Evolutionary conservation across 768 basidiomycete genomes (phyloP), one percentile per base, ranked within the genome.

Genomic region (Kwoniella dendrophila): DNA sequence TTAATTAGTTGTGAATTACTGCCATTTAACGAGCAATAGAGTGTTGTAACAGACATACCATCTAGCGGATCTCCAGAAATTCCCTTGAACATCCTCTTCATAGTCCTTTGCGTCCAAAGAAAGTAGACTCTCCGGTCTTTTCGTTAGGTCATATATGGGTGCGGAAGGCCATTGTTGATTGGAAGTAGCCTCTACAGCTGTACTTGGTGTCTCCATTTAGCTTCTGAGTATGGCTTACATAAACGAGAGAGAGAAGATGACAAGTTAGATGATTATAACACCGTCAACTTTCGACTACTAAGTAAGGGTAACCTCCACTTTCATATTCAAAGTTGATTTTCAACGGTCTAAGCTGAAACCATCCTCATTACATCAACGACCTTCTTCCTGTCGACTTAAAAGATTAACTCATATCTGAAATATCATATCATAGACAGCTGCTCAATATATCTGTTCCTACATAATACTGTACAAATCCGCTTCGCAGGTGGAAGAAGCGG

Each of bases 1-100:
- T 16, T 8, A 7, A 36, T 36, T 20, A n/a, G n/a, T 32, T 6
- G 27, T 26, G 4, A 26, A 10, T 7, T 56, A 12, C 20, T 30
- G 29, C 4, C 26, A 44, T 65, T 38, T 52, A 24, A 44, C 18
- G 20, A n/a, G 3, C 32, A 18, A 12, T 30, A 4, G 2, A 6
- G 41, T 48, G 26, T n/a, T n/a, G 20, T 11, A 53, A 7, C 4
- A 2, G n/a, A 65, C 73, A 24, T 64, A 86, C 87, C 87, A 87
- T 79, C 83, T 85, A 0, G 84, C 83, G 18, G 78, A 79, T 11
- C 87, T 80, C 22, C 82, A 81, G 71, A 88, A 88, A 67, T 86
- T 85, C 56, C 79, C 65, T 2, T 69, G 67, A 68, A 65, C 54
- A 3, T 54, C 44, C 11, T 2, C 34, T 0, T 58, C 41, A 3